Conservation (phyloP, 139 green algal species). For the Chlorella sp. region DNA sequence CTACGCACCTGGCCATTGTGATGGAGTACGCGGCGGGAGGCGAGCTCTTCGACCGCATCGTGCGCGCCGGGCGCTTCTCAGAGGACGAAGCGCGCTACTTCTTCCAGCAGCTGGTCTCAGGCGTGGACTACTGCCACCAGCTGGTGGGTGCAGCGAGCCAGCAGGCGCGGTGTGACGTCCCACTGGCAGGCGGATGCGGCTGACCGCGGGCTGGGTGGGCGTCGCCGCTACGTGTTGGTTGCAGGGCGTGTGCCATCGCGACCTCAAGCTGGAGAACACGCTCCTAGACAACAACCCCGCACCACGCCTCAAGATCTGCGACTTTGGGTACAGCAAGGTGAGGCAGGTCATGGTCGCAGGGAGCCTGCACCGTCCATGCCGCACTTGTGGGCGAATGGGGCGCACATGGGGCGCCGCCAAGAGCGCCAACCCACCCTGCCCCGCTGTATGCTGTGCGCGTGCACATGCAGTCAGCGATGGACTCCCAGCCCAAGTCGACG, state of each 20-base stretch:
- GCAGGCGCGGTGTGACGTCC: too few species aligned
- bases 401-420: background rate
- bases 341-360: too few species aligned
- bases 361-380: background rate
- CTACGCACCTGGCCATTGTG: conserved; percentile 67
- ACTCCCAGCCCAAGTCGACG: conserved; percentile 95
- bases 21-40: conserved; percentile 87
- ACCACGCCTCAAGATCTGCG: conserved; percentile 93
- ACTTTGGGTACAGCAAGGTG: conserved; percentile 96
- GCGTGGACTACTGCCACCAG: conserved; percentile 90
- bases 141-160: conserved; percentile 56
- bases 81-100: conserved; percentile 98
- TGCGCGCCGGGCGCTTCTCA: conserved; percentile 81
- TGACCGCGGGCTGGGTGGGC: background rate
- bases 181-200: background rate
- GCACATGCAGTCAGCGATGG: conserved; percentile 66
- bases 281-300: conserved; percentile 83
- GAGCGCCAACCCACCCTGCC: background rate
- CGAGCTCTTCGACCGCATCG: conserved; percentile 96
- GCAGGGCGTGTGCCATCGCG: conserved; percentile 93
- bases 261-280: conserved; percentile 98
- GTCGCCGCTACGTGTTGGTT: background rate
- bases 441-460: background rate
- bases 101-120: conserved; percentile 77
- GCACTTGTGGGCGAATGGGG: background rate